These are phyloP conservation scores for Heimioporus sp. DNA, from an alignment of 768 basidiomycete genomes.

Conservation along the genomic window DNA sequence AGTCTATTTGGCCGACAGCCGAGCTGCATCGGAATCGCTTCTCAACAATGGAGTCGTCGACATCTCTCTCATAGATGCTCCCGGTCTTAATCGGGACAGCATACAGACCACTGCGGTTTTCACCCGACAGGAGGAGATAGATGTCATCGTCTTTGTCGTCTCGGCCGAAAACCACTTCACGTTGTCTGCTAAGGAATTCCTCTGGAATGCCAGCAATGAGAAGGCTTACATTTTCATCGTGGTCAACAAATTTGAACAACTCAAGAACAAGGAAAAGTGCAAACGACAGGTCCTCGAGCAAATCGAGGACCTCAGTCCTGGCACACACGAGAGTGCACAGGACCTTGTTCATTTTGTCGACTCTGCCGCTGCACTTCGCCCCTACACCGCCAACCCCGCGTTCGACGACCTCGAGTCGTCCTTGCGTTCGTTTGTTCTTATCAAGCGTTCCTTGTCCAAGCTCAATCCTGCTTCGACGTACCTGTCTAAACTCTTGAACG, in stretches of 20 bases:
- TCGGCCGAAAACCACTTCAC: slow-evolving; percentile 99
- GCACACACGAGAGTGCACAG: slow-evolving; percentile 84
- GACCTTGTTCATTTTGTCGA: slow-evolving; percentile 99
- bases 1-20: slow-evolving; percentile 83
- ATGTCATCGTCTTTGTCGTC: slow-evolving; percentile 97
- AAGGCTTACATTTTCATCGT: slow-evolving; percentile 98
- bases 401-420: slow-evolving; percentile 90
- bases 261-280: slow-evolving; percentile 94
- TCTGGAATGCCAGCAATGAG: slow-evolving; percentile 89
- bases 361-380: slow-evolving; percentile 70
- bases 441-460: slow-evolving; percentile 95
- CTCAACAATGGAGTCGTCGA: slow-evolving; percentile 95
- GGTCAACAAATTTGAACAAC: slow-evolving; percentile 96
- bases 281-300: slow-evolving; percentile 86
- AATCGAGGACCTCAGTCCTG: slow-evolving; percentile 89
- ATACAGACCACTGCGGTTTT: slow-evolving; percentile 94
- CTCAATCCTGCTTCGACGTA: slow-evolving; percentile 92
- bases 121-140: slow-evolving; percentile 95
- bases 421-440: slow-evolving; percentile 90
- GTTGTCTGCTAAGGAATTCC: slow-evolving; percentile 90
- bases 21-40: slow-evolving; percentile 76
- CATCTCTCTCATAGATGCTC: slow-evolving; percentile 97
- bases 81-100: slow-evolving; percentile 94
- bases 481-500: slow-evolving; percentile 83
- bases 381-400: slow-evolving; percentile 60